Evolutionary conservation across 192 early-diverging fungal genomes (phyloP).

Genomic region (Coemansia sp.): DNA sequence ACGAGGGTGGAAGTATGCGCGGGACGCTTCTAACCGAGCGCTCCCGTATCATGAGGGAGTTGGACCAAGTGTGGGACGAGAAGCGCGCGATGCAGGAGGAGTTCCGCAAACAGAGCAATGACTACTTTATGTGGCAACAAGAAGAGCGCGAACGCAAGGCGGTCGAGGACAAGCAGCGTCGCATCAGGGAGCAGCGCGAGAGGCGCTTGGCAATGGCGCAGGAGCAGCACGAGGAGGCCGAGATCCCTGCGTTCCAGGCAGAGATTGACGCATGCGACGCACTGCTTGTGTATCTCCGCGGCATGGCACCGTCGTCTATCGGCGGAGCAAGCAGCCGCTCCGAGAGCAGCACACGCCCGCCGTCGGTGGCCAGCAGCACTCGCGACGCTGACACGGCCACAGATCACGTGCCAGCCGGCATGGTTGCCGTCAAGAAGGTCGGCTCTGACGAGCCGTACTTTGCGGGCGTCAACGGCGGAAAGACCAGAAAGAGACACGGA

Average conservation of each 20-base stretch:
- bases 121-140: conserved; percentile 71
- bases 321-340: conserved; percentile 24
- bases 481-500: conserved; percentile 64
- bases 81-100: conserved; percentile 69
- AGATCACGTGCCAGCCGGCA: conserved; percentile 71
- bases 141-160: conserved; percentile 66
- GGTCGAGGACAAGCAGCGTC: conserved; percentile 63
- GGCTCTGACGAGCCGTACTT: conserved; percentile 77
- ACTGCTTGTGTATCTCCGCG: conserved; percentile 72
- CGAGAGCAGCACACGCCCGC: conserved; percentile 30
- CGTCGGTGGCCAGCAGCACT: conserved; percentile 47
- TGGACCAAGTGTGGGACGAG: conserved; percentile 70
- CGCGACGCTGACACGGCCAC: conserved; percentile 60
- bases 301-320: conserved; percentile 26
- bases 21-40: conserved; percentile 71
- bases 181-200: conserved; percentile 66
- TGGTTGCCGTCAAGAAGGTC: conserved; percentile 73
- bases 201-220: conserved; percentile 69
- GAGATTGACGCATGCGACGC: conserved; percentile 85
- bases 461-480: conserved; percentile 59
- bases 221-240: conserved; percentile 81
- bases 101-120: conserved; percentile 71
- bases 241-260: conserved; percentile 80
- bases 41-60: conserved; percentile 65
- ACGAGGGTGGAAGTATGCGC: conserved; percentile 64